A percentile compares a stretch with the other conserved stretches of the same genome.
These are phyloP conservation scores for Arabidopsis arenosa DNA, from an alignment of 345 rosid genomes.

Conservation along the genomic window DNA sequence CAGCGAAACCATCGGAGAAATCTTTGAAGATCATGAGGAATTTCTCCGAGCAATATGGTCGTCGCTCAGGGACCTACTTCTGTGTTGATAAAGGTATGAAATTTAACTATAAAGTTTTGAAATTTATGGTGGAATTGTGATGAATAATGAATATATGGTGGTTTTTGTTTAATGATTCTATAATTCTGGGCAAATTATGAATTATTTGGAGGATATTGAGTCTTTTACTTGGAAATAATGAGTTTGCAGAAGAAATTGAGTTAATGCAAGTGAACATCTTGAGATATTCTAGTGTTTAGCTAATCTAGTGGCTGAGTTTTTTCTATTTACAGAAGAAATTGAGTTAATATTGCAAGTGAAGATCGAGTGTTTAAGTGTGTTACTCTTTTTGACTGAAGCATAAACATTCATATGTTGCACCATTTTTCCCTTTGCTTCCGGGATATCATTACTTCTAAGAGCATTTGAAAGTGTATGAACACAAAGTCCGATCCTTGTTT, in stretches of 20 bases:
- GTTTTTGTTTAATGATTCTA: too few relatives aligned
- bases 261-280: not conserved
- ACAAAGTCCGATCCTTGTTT: not conserved
- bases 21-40: slow-evolving; percentile 65
- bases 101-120: too few relatives aligned
- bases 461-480: not conserved
- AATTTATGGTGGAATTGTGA: too few relatives aligned
- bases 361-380: not conserved
- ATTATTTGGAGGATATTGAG: not conserved
- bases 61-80: slow-evolving; percentile 86
- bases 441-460: not conserved
- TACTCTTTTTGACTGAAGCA: too few relatives aligned
- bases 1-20: slow-evolving; percentile 86
- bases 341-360: not conserved
- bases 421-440: slow-evolving; percentile 3
- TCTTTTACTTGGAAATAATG: not conserved
- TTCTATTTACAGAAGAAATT: not conserved
- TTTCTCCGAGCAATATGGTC: slow-evolving; percentile 87
- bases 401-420: not conserved
- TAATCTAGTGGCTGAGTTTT: not conserved
- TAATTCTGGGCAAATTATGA: too few relatives aligned
- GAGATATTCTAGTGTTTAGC: too few relatives aligned
- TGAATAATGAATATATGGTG: too few relatives aligned
- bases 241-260: not conserved
- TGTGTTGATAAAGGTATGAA: slow-evolving; percentile 70